Evolutionary conservation across 495 filamentous ascomycete genomes (phyloP), one percentile per base, ranked within the genome.

Genomic region (Neurospora sp.): DNA sequence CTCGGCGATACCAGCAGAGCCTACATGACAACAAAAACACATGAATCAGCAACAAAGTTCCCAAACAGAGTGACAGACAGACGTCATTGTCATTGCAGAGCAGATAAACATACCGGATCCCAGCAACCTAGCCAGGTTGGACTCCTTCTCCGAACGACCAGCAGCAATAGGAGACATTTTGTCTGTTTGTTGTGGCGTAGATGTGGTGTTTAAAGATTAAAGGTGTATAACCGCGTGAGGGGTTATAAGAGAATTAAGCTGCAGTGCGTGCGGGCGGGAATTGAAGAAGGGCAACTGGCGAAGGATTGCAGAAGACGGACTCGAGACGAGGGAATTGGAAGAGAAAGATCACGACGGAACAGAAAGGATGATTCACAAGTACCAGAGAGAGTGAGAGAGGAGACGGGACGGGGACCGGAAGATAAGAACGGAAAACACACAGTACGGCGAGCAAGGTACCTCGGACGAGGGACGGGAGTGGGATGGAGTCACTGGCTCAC

Each of bases 1-100:
- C 83, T 99, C 96, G 75, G 96, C 91, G 83, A 99, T 96, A 85
- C 96, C 96, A 75, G 96, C 94, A 80, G 88, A 92, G 75, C 93
- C 96, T 99, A 47, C 22, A 12, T 18, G 14, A 41, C 38, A 42
- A 0, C 47, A 6, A 27, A 14, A 16, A 8, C 39, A 70, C 18
- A 12, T 5, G 8, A 39, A 47, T 75, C 65, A 78, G 73, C 38
- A 45, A 27, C n/a, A 22, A 45, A 45, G 14, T 20, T 72, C 22
- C 8, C n/a, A 27, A 18, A 9, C 12, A 16, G 7, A 38, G 40
- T 35, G 20, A 9, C 39, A 38, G 37, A 42, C 44, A 31, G n/a
- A 59, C 10, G 53, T 61, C 53, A 61, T 61, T 3, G 45, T 53
- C 22, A 39, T 14, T 9, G 38, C 20, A 61, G 37, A 39, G 12